Conservation (phyloP, 2,329 filamentous ascomycete species). For the Dryadomyces quercivorus region DNA sequence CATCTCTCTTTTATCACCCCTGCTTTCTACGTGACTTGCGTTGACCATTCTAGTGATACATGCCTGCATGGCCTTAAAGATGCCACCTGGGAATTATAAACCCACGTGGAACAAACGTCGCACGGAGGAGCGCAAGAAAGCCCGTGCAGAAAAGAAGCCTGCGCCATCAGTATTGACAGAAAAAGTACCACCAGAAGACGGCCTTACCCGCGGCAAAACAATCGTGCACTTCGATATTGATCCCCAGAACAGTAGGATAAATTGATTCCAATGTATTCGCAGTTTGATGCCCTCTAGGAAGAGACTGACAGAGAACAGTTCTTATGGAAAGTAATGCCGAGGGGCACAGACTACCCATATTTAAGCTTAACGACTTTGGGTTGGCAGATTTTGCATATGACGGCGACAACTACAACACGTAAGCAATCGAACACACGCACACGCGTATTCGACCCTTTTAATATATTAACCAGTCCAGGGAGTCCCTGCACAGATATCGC, state of each 20-base stretch:
- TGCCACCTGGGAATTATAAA: not conserved
- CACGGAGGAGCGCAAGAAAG: no score
- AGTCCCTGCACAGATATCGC: not conserved
- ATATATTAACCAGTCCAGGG: not conserved
- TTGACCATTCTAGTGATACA: not conserved
- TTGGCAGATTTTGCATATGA: no score
- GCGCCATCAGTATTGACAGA: no score
- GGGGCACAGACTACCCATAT: slow-evolving; percentile 5
- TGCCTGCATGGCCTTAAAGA: slow-evolving; percentile 2
- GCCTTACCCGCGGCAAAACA: not conserved
- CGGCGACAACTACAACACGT: no score
- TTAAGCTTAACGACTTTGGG: not conserved
- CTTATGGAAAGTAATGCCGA: not conserved
- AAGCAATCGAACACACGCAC: no score
- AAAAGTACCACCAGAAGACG: not conserved
- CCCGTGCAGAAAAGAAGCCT: no score
- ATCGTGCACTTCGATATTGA: slow-evolving; percentile 9
- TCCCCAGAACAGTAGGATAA: slow-evolving; percentile 3
- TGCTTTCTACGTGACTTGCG: no score
- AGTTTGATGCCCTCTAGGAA: no score
- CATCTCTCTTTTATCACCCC: not conserved
- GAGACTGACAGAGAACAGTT: not conserved
- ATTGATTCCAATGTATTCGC: no score
- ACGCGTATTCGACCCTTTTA: no score
- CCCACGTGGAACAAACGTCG: not conserved